Evolutionary conservation across 108 stramenopile species (phyloP), one percentile per base, ranked within the genome.

Genomic region (Cyclotella choctawhatcheeana): DNA sequence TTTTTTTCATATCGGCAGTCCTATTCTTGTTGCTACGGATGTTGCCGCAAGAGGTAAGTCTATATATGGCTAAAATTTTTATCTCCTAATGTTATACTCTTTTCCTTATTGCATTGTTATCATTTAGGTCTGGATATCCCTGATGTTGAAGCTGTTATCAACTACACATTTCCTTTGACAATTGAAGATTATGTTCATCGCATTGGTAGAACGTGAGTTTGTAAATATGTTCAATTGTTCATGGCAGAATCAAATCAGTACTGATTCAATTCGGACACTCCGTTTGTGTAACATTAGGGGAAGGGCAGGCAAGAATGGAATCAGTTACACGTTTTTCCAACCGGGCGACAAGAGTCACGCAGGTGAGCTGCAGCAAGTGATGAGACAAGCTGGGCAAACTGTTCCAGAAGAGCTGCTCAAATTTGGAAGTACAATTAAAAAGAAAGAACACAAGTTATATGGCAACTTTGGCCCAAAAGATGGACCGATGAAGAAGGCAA

Each of bases 401-500:
- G 89, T 97, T 52, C 98, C 99, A 0, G 88, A 92, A 24, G 96
- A 85, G 24, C 74, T 98, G 24, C 82, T 96, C 85, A 93, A 91
- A 69, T 99, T 98, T 84, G 98, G 98, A 10, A 97, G 96, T 67
- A 97, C 97, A 13, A 98, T 98, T 40, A 99, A 99, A 81, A 98
- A 98, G 91, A 99, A 99, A 92, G 96, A 98, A 76, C 97, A 98
- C 89, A 99, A 98, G 67, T 71, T 98, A 32, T 99, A 99, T 66
- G 98, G 99, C 18, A 96, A 69, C 48, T 98, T 97, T 84, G 95
- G 95, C 17, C 95, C 96, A 10, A 92, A 81, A 64, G 79, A 65
- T 50, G 86, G 76, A 32, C 88, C 93, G 45, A 91, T 82, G 87
- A 93, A 94, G 74, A 90, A 93, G 76, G 89, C 95, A 6, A 88